These are phyloP conservation scores for Mortierella sp. DNA, from an alignment of 371 early-diverging fungal genomes.

Conservation along the genomic window DNA sequence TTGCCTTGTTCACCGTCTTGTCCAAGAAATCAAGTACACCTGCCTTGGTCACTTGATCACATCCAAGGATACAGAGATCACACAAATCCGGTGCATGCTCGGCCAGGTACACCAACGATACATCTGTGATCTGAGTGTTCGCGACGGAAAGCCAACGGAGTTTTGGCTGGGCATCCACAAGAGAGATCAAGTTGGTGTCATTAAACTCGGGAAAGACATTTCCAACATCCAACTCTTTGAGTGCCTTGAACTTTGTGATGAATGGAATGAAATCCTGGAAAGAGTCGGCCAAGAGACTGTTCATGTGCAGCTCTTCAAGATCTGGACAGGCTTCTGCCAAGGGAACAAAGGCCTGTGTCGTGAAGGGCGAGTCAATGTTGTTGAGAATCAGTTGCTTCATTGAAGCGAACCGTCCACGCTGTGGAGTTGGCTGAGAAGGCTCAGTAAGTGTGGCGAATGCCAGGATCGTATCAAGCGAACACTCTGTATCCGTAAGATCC, in stretches of 20 bases:
- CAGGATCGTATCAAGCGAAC: slow-evolving; percentile 34
- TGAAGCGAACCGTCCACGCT: slow-evolving; percentile 15
- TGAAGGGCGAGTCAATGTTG: slow-evolving; percentile 48
- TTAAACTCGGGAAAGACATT: slow-evolving; percentile 49
- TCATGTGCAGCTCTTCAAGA: slow-evolving; percentile 48
- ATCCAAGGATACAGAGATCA: slow-evolving; percentile 46
- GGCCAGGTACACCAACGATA: slow-evolving; percentile 30
- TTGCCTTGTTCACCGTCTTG: slow-evolving; percentile 26
- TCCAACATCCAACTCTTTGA: slow-evolving; percentile 44
- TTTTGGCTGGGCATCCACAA: slow-evolving; percentile 31
- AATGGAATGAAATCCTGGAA: slow-evolving; percentile 38
- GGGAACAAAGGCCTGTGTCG: slow-evolving; percentile 29
- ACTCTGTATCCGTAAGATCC: slow-evolving; percentile 47
- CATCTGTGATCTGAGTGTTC: slow-evolving; percentile 48
- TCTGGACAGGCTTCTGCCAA: slow-evolving; percentile 42
- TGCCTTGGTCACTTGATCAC: slow-evolving; percentile 46
- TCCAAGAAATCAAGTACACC: slow-evolving; percentile 41
- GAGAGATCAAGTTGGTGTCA: slow-evolving; percentile 26
- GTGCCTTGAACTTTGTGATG: slow-evolving; percentile 22
- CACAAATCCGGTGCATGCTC: slow-evolving; percentile 24
- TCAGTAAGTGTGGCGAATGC: slow-evolving; percentile 29
- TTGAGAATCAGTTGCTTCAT: slow-evolving; percentile 41
- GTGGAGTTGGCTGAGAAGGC: slow-evolving; percentile 12
- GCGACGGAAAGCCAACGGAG: slow-evolving; percentile 48
- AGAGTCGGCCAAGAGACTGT: slow-evolving; percentile 47